Percentiles rank a stretch among this genome's conserved stretches.
phyloP scores from a whole-genome alignment of 2,329 filamentous ascomycete species.

The Pestalotiopsis sp. region DNA sequence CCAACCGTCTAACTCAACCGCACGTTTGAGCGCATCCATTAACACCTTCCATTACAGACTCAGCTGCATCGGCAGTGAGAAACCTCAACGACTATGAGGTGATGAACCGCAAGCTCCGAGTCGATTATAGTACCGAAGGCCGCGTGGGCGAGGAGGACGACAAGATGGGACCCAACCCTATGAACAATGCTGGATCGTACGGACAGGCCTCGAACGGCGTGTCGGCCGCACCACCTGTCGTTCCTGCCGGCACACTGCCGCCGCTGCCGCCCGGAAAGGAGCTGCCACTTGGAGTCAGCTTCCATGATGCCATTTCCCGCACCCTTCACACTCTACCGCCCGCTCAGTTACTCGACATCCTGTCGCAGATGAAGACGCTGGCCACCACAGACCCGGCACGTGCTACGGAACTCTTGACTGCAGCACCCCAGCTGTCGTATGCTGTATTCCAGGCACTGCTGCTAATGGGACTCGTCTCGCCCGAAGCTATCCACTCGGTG shows the following conservation, averaged over 20 bases:
- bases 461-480: conserved; percentile 89
- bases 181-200: conserved; percentile 20
- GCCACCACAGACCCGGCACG: conserved; percentile 81
- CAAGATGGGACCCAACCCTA: conserved; percentile 21
- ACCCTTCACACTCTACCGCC: conserved; percentile 87
- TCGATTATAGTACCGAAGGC: conserved; percentile 95
- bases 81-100: conserved; percentile 96
- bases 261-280: conserved; percentile 85
- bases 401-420: conserved; percentile 82
- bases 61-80: conserved; percentile 89
- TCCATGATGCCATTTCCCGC: conserved; percentile 88
- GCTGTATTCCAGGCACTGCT: conserved; percentile 94
- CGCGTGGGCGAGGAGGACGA: conserved; percentile 68
- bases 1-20: neutral
- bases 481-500: conserved; percentile 79
- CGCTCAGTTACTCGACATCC: conserved; percentile 87
- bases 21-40: neutral
- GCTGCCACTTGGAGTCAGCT: conserved; percentile 79
- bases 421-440: conserved; percentile 91
- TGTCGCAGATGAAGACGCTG: conserved; percentile 91
- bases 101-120: conserved; percentile 90
- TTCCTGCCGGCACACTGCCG: conserved; percentile 63
- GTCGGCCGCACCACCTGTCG: conserved; percentile 33
- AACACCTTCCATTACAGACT: conserved; percentile 48
- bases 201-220: conserved; percentile 29